Evolutionary conservation across 140 eudicot species (phyloP), one percentile per base, ranked within the genome.

Genomic region (Cichorium intybus): DNA sequence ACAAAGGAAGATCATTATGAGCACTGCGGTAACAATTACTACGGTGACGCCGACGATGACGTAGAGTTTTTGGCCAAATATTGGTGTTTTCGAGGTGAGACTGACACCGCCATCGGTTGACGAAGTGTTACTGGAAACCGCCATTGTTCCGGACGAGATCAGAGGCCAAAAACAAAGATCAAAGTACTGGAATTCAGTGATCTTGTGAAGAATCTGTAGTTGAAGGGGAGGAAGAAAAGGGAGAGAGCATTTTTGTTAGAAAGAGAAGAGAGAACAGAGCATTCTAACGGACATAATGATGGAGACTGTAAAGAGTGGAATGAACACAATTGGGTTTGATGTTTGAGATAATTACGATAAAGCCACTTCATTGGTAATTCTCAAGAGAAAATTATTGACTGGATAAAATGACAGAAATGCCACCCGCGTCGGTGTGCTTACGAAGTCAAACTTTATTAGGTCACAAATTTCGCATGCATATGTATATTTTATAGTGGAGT

Each of bases 11-110:
- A 87, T 45, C 10, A 72, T 4, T 7, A 68, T 1, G 64, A 84
- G 69, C 18, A 77, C 45, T 4, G 47, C 22, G 16, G 82, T 37
- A 8, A 75, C 59, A 6, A 61, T 29, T 6, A 73, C 28, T 5
- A 79, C 62, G 8, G 89, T 84, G 26, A 70, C 68, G 2, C 62
- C 68, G 41, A 87, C 73, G 48, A 87, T 60, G 24, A 82, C 87
- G 65, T 84, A 84, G 16, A 87, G 89, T 43, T 69, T 79, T 31
- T 81, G 93, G 0, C 87, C 87, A 1, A 84, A 28, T 5, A 87
- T 81, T 10, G 90, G 76, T 20, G 95, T 87, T 62, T 69, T 78
- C 20, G 88, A 70, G 31, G 71, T 57, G 51, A 87, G 71, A 20
- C 64, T 55, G 48, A 71, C 76, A n/a, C 47, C 56, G 11, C 57